Evolutionary conservation across 352 stramenopile species (phyloP).

Genomic region (Globisporangium cystogenes): DNA sequence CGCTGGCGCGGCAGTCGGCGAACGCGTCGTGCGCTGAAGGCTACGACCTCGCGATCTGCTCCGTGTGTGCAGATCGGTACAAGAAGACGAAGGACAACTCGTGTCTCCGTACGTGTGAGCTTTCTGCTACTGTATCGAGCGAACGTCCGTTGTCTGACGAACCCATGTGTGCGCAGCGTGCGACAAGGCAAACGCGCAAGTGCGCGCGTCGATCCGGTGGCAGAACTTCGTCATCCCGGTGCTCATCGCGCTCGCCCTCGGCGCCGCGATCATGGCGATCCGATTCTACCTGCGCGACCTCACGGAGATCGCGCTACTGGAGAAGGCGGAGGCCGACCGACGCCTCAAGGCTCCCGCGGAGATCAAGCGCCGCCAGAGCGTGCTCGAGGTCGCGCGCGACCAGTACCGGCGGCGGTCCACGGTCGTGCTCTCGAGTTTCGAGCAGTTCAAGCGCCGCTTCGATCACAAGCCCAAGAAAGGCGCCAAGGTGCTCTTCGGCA

Average conservation of each 20-base stretch:
- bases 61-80: conserved; percentile 47
- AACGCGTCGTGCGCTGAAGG: conserved; percentile 35
- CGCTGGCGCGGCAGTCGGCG: conserved; percentile 7
- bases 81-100: conserved; percentile 52
- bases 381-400: conserved; percentile 19
- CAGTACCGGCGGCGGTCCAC: conserved; percentile 20
- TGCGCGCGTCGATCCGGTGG: conserved; percentile 47
- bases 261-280: conserved; percentile 28
- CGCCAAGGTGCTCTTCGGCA: conserved; percentile 44
- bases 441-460: conserved; percentile 25
- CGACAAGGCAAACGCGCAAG: conserved; percentile 37
- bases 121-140: neutral
- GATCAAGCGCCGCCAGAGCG: conserved; percentile 9
- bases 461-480: conserved; percentile 17
- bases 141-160: neutral
- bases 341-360: conserved; percentile 25
- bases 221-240: conserved; percentile 74
- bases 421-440: conserved; percentile 16
- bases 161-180: conserved; percentile 27
- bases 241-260: conserved; percentile 27
- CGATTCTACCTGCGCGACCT: conserved; percentile 49
- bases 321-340: conserved; percentile 57
- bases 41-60: conserved; percentile 65
- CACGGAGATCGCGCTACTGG: conserved; percentile 53
- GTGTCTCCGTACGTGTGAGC: conserved; percentile 41